Percentiles rank a stretch among this genome's conserved stretches.
These are phyloP conservation scores for Epichloe glyceriae DNA, from an alignment of 2,329 filamentous ascomycete species.

Conservation along the genomic window DNA sequence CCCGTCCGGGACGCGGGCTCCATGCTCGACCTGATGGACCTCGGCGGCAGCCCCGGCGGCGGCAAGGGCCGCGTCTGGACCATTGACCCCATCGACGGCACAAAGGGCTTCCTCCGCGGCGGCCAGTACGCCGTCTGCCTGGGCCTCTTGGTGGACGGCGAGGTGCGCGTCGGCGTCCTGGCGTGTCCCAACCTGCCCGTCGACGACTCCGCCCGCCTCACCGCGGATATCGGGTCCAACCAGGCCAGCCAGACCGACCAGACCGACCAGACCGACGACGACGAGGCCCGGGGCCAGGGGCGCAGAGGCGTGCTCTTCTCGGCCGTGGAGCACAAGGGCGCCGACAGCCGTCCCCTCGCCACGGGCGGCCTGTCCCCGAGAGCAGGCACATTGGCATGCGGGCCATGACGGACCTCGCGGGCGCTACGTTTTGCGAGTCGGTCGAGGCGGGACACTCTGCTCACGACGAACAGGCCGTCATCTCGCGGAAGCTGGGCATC, in stretches of 20 bases:
- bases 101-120: conserved; percentile 89
- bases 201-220: conserved; percentile 50
- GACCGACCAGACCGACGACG: conserved; percentile 28
- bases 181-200: conserved; percentile 92
- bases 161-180: conserved; percentile 87
- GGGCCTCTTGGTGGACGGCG: conserved; percentile 79
- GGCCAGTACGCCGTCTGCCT: conserved; percentile 96
- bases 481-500: conserved; percentile 76
- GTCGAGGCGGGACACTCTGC: conserved; percentile 88
- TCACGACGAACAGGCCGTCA: conserved; percentile 70
- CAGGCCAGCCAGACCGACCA: conserved; percentile 30
- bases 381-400: conserved; percentile 67
- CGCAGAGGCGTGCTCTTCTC: conserved; percentile 78
- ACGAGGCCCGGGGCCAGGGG: conserved; percentile 15
- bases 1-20: conserved; percentile 52
- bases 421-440: conserved; percentile 90
- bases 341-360: conserved; percentile 62
- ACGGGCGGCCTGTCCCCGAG: conserved; percentile 30
- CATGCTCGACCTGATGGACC: conserved; percentile 56
- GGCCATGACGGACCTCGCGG: conserved; percentile 55
- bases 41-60: conserved; percentile 58
- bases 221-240: conserved; percentile 59
- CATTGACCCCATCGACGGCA: conserved; percentile 94
- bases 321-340: conserved; percentile 66
- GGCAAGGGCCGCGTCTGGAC: conserved; percentile 77